A percentile compares a stretch with the other conserved stretches of the same genome.
phyloP scores from a whole-genome alignment of 2,329 filamentous ascomycete genomes.

The Pseudocercospora macadamiae region DNA sequence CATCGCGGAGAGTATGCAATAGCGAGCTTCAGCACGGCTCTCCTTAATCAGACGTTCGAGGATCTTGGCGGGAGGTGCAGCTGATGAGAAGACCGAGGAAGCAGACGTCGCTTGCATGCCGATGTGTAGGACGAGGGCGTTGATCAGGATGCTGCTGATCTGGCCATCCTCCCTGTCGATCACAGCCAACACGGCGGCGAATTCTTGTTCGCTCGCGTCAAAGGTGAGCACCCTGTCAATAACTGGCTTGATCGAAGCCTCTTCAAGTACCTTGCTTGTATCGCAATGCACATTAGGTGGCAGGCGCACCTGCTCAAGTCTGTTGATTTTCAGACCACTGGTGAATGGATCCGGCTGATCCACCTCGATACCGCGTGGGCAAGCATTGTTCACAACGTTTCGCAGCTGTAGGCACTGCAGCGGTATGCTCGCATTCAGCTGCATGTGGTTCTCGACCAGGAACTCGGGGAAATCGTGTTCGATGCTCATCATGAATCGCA shows the following conservation, averaged over 20 bases:
- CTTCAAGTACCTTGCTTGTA: slow-evolving; percentile 54
- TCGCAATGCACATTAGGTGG: slow-evolving; percentile 68
- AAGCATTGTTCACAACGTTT: slow-evolving; percentile 84
- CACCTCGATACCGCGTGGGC: slow-evolving; percentile 64
- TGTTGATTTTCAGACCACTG: slow-evolving; percentile 73
- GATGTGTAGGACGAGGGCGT: slow-evolving; percentile 82
- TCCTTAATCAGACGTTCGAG: slow-evolving; percentile 77
- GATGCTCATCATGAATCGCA: slow-evolving; percentile 81
- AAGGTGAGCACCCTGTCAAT: slow-evolving; percentile 52
- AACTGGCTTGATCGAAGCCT: slow-evolving; percentile 56
- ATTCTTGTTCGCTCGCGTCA: slow-evolving; percentile 68
- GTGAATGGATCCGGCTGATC: slow-evolving; percentile 76
- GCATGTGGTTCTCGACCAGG: slow-evolving; percentile 81
- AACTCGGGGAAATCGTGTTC: slow-evolving; percentile 97
- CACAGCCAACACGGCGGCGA: slow-evolving; percentile 74
- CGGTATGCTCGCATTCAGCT: slow-evolving; percentile 79
- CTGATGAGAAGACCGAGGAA: slow-evolving; percentile 65
- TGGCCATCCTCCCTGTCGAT: slow-evolving; percentile 59
- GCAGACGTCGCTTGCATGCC: slow-evolving; percentile 70
- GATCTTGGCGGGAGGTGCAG: slow-evolving; percentile 69
- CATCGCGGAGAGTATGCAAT: slow-evolving; percentile 81
- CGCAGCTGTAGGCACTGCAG: slow-evolving; percentile 83
- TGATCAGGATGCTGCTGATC: slow-evolving; percentile 62
- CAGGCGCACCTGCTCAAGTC: slow-evolving; percentile 72
- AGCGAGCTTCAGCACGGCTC: slow-evolving; percentile 75